These are phyloP conservation scores for Tolypocladium amazonense DNA, from an alignment of 2,329 filamentous ascomycete species.

Conservation along the genomic window DNA sequence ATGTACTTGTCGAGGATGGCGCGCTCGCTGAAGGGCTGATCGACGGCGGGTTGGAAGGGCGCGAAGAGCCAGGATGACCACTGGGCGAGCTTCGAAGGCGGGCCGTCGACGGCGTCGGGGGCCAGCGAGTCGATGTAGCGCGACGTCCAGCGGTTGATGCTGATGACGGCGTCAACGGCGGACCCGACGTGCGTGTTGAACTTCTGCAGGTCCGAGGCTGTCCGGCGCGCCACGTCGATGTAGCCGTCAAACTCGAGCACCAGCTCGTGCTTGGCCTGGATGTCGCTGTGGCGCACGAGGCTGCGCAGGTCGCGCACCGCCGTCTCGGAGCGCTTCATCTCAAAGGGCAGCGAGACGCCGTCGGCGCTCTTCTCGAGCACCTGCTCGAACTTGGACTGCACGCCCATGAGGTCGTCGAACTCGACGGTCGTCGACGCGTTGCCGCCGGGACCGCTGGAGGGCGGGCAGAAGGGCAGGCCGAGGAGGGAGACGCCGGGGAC, in stretches of 20 bases:
- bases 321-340: constrained; percentile 69
- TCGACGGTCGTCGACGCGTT: constrained; percentile 33
- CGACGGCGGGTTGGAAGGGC: constrained; percentile 51
- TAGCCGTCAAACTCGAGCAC: constrained; percentile 68
- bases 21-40: constrained; percentile 32
- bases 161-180: constrained; percentile 63
- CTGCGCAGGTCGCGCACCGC: constrained; percentile 65
- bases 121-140: constrained; percentile 55
- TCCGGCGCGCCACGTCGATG: constrained; percentile 55
- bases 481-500: constrained; percentile 55
- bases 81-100: constrained; percentile 25
- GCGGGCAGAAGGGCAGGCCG: constrained; percentile 52
- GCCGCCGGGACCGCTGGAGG: constrained; percentile 3
- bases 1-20: constrained; percentile 64
- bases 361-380: constrained; percentile 58
- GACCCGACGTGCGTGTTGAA: constrained; percentile 71
- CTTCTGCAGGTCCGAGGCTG: constrained; percentile 55
- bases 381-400: constrained; percentile 67
- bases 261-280: constrained; percentile 59
- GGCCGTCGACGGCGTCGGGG: constrained; percentile 16
- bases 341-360: constrained; percentile 57
- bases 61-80: constrained; percentile 38
- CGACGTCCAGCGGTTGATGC: constrained; percentile 66
- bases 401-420: constrained; percentile 64
- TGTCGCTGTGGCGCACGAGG: constrained; percentile 58